Conservation (phyloP, 495 filamentous ascomycete genomes). For the Penicillium riverlandense region DNA sequence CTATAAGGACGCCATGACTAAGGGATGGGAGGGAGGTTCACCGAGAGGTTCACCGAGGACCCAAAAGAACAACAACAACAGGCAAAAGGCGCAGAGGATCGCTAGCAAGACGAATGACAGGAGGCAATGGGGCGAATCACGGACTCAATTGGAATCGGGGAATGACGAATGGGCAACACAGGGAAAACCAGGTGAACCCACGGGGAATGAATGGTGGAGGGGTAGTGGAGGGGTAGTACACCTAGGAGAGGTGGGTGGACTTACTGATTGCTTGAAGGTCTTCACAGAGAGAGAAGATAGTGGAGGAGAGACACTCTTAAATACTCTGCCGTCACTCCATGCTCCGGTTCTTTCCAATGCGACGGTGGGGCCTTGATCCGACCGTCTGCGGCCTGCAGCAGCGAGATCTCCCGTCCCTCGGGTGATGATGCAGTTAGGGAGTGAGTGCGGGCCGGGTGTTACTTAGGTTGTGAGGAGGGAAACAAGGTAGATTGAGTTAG, state of each 20-base stretch:
- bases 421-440: conserved; percentile 13
- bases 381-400: conserved; percentile 23
- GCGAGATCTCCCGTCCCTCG: conserved; percentile 42
- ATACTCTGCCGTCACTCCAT: neutral
- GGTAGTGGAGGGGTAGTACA: neutral
- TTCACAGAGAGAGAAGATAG: neutral
- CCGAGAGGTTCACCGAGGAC: conserved; percentile 44
- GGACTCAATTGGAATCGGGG: too few relatives aligned
- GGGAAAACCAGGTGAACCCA: too few relatives aligned
- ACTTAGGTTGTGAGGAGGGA: too few relatives aligned
- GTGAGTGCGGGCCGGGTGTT: neutral
- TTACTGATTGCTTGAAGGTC: neutral
- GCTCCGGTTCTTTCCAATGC: conserved; percentile 40
- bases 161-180: too few relatives aligned
- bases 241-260: too few relatives aligned
- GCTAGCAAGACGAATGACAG: too few relatives aligned
- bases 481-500: too few relatives aligned
- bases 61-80: conserved; percentile 26
- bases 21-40: conserved; percentile 35
- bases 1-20: conserved; percentile 25
- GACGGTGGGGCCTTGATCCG: conserved; percentile 33
- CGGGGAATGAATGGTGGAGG: too few relatives aligned
- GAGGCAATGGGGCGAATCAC: too few relatives aligned
- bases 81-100: too few relatives aligned
- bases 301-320: too few relatives aligned